phyloP scores from a whole-genome alignment of 2,329 filamentous ascomycete genomes.

The Xylariaceae sp. region DNA sequence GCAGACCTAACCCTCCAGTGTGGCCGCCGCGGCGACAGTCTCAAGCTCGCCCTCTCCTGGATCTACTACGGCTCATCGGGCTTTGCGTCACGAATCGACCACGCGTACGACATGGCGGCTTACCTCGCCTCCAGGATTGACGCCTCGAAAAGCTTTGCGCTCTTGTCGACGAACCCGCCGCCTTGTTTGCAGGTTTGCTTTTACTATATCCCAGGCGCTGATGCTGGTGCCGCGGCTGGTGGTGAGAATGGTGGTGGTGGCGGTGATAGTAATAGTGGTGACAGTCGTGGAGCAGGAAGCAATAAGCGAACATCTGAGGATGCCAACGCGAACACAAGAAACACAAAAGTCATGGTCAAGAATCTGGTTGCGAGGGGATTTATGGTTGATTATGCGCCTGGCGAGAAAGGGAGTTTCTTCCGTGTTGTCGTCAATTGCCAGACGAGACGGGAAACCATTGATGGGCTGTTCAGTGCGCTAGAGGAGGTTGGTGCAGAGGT shows the following conservation, averaged over 20 bases:
- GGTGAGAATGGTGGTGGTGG: too few species aligned
- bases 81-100: slow-evolving; percentile 66
- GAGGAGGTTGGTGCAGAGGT: slow-evolving; percentile 26
- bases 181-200: slow-evolving; percentile 95
- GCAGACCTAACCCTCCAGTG: slow-evolving; percentile 93
- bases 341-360: slow-evolving; percentile 46
- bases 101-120: slow-evolving; percentile 67
- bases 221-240: too few species aligned
- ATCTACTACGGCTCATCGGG: slow-evolving; percentile 79
- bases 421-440: slow-evolving; percentile 57
- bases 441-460: slow-evolving; percentile 48
- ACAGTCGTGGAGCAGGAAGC: too few species aligned
- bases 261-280: too few species aligned
- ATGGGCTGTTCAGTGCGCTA: slow-evolving; percentile 29
- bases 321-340: slow-evolving; percentile 43
- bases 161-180: slow-evolving; percentile 72
- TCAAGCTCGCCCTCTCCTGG: slow-evolving; percentile 88
- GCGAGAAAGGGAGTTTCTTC: slow-evolving; percentile 53
- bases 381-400: slow-evolving; percentile 61
- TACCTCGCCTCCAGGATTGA: slow-evolving; percentile 62
- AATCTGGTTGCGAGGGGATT: slow-evolving; percentile 49
- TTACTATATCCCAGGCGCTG: slow-evolving; percentile 66
- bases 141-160: slow-evolving; percentile 55
- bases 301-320: too few species aligned
- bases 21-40: slow-evolving; percentile 75